Evolutionary conservation across 2,329 filamentous ascomycete species (phyloP).

Genomic region (Ophiostoma ulmi): DNA sequence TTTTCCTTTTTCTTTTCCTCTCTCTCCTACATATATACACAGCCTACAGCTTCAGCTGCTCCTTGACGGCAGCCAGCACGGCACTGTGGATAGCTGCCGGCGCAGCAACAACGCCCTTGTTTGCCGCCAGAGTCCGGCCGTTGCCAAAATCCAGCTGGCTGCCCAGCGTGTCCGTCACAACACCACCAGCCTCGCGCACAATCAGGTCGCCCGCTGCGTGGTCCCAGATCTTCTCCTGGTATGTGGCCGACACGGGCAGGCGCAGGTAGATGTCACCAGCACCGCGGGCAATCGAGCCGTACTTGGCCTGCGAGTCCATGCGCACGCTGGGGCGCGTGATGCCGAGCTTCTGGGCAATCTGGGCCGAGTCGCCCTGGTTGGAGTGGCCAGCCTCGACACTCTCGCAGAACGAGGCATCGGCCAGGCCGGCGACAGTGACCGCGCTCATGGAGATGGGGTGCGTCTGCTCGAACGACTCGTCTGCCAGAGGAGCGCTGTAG

Average conservation of each 20-base stretch:
- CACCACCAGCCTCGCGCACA: slow-evolving; percentile 86
- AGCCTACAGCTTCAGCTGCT: slow-evolving; percentile 53
- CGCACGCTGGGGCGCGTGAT: slow-evolving; percentile 86
- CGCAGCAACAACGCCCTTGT: slow-evolving; percentile 91
- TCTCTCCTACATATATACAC: too few relatives aligned
- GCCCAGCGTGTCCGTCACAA: slow-evolving; percentile 84
- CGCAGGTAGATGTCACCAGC: slow-evolving; percentile 93
- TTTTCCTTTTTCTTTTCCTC: not conserved
- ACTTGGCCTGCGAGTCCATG: slow-evolving; percentile 98
- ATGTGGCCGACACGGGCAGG: slow-evolving; percentile 71
- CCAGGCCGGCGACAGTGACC: slow-evolving; percentile 51
- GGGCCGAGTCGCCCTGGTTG: slow-evolving; percentile 78
- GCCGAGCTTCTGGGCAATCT: slow-evolving; percentile 76
- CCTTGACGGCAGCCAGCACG: slow-evolving; percentile 77
- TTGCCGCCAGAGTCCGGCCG: slow-evolving; percentile 78
- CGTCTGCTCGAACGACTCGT: slow-evolving; percentile 46
- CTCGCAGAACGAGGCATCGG: slow-evolving; percentile 88
- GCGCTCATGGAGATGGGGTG: slow-evolving; percentile 74
- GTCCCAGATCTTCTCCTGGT: slow-evolving; percentile 99
- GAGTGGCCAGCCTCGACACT: slow-evolving; percentile 92
- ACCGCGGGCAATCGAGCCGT: slow-evolving; percentile 88
- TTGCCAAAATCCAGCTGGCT: slow-evolving; percentile 79
- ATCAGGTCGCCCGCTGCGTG: slow-evolving; percentile 94
- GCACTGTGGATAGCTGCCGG: slow-evolving; percentile 68
- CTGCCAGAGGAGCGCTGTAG: slow-evolving; percentile 65